A percentile compares a stretch with the other conserved stretches of the same genome.
These are phyloP conservation scores for Diaporthe batatas DNA, from an alignment of 2,329 filamentous ascomycete genomes.

Conservation along the genomic window DNA sequence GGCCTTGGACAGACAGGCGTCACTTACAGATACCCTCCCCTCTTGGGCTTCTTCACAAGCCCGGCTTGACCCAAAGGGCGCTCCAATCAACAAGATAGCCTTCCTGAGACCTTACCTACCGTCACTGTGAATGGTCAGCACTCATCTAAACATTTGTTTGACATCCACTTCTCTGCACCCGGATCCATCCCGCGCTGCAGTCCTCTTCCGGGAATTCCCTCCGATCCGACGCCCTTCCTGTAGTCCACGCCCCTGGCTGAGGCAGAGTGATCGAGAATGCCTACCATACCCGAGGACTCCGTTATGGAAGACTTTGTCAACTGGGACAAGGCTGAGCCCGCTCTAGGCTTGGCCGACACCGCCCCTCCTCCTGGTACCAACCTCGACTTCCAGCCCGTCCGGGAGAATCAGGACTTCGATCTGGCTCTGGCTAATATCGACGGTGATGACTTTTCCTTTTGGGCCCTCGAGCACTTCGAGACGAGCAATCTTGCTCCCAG, in stretches of 20 bases:
- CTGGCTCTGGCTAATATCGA: slow-evolving; percentile 68
- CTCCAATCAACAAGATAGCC: slow-evolving; percentile 20
- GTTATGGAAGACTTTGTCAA: slow-evolving; percentile 73
- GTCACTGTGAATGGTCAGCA: slow-evolving; percentile 27
- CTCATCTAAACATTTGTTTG: slow-evolving; percentile 26
- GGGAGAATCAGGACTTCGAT: slow-evolving; percentile 58
- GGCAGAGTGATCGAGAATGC: slow-evolving; percentile 40
- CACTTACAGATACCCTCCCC: neutral
- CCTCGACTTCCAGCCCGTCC: slow-evolving; percentile 45
- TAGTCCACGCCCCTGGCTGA: slow-evolving; percentile 34
- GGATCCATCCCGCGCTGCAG: slow-evolving; percentile 25
- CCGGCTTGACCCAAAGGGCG: slow-evolving; percentile 21
- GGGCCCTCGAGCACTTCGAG: slow-evolving; percentile 70
- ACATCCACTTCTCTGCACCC: slow-evolving; percentile 30
- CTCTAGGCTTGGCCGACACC: slow-evolving; percentile 45
- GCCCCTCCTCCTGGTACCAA: slow-evolving; percentile 53
- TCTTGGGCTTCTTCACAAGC: slow-evolving; percentile 27
- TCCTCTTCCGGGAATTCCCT: slow-evolving; percentile 21
- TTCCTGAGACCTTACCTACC: neutral
- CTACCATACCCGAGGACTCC: slow-evolving; percentile 43
- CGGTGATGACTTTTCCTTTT: slow-evolving; percentile 72
- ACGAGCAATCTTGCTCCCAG: slow-evolving; percentile 53
- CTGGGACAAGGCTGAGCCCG: slow-evolving; percentile 66
- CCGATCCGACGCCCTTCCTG: slow-evolving; percentile 38
- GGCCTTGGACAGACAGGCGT: slow-evolving; percentile 12